Base-by-base conservation (phyloP, 1,284 basidiomycete species). In the Leccinum ponderosum region DNA sequence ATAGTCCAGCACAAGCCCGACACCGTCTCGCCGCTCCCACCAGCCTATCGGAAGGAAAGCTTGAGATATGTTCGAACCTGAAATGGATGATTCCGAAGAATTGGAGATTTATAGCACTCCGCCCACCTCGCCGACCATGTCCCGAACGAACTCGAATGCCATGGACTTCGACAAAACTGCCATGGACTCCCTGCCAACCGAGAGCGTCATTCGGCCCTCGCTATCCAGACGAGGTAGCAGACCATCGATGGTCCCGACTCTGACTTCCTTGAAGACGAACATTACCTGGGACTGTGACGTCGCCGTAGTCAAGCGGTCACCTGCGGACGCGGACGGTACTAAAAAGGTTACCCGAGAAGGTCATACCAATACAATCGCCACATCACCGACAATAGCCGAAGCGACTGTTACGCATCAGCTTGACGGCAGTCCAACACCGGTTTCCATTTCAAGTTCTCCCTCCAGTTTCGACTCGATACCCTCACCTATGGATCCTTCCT, bases 81-180 rank as follows among this genome's bases (percentile, higher is more conserved):
- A 73, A 25, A 37, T 53, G 33, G 86, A 70, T 56, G 54, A 55
- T 55, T 55, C 6, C 33, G 33, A 35, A 42, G 54, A 55, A 42
- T 35, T 62, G 50, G 69, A 90, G 63, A 77, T 78, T 48, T 88
- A 86, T 72, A 82, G 82, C 50, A 89, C 87, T 12, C 87, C 87
- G 47, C 86, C 87, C 12, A 81, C 83, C 8, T 85, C 85, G 3
- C 78, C 87, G 64, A 68, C 71, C 65, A 62, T 74, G 57, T 72
- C 69, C 52, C 69, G 68, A 33, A 56, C 63, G 29, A 67, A 62
- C 61, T 69, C 69, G 50, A 35, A 22, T 42, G 25, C 25, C 52
- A n/a, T 65, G 58, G 70, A 74, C 66, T 50, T 64, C 56, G 68
- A 73, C 55, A 11, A 14, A 22, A 73, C 80, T 53, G 67, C 68